Percentiles rank a stretch among this genome's conserved stretches.
These are phyloP conservation scores for Colletotrichum agaves DNA, from an alignment of 2,329 filamentous ascomycete genomes.

Conservation along the genomic window DNA sequence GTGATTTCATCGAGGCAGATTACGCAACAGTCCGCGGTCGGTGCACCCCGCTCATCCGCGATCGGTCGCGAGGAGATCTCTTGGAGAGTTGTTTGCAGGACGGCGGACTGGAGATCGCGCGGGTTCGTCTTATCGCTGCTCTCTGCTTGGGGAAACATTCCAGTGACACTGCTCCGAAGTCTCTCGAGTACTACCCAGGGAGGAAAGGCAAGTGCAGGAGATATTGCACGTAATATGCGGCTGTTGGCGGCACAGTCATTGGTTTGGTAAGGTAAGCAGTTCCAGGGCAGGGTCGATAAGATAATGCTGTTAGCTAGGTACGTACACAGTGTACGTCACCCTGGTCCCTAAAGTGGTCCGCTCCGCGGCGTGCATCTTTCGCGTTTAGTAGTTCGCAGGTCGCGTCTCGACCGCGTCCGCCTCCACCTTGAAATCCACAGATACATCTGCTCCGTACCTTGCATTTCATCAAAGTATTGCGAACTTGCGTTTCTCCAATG, in stretches of 20 bases:
- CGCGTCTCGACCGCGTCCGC: constrained; percentile 30
- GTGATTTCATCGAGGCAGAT: constrained; percentile 85
- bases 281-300: neutral
- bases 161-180: neutral
- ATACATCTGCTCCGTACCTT: constrained; percentile 10
- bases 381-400: constrained; percentile 34
- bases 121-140: constrained; percentile 33
- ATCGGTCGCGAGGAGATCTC: constrained; percentile 48
- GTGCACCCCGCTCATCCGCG: constrained; percentile 27
- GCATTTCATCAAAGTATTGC: neutral
- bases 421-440: constrained; percentile 18
- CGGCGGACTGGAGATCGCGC: constrained; percentile 52
- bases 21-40: constrained; percentile 70
- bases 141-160: constrained; percentile 29
- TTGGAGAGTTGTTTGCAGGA: constrained; percentile 57
- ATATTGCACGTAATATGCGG: no score
- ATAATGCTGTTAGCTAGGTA: neutral
- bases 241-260: no score
- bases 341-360: neutral
- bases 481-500: constrained; percentile 16
- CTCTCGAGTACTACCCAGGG: no score
- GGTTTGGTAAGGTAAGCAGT: neutral
- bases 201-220: no score
- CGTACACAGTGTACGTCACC: no score
- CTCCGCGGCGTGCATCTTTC: constrained; percentile 2